A percentile compares a stretch with the other conserved stretches of the same genome.
These are phyloP conservation scores for Arxiozyma bovina DNA, from an alignment of 1,139 yeast species.

Conservation along the genomic window DNA sequence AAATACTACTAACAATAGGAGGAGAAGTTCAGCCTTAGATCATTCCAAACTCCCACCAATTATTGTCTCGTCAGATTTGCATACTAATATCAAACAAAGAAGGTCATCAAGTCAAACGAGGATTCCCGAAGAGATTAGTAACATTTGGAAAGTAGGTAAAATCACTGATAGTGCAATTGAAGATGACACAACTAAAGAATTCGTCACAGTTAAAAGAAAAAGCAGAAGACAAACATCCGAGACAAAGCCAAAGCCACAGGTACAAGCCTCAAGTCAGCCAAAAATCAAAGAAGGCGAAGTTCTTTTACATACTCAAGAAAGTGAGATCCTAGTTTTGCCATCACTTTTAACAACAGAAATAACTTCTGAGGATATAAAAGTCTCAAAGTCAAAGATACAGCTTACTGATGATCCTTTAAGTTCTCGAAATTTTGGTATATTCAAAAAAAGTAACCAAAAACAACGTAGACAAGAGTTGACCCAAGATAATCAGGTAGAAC, in stretches of 20 bases:
- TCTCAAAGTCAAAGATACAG: background rate
- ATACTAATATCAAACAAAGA: background rate
- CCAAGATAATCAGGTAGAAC: background rate
- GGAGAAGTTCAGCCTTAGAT: constrained; percentile 4
- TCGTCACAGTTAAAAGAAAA: constrained; percentile 16
- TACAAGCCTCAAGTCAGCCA: background rate
- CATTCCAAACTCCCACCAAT: background rate
- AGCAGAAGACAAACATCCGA: constrained; percentile 8
- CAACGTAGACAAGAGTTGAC: constrained; percentile 15
- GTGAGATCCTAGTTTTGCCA: constrained; percentile 9
- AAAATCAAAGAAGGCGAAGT: constrained; percentile 5
- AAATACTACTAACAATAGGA: background rate
- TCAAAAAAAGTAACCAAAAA: constrained; percentile 24
- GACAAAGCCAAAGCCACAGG: background rate
- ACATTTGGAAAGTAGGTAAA: background rate
- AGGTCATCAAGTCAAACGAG: background rate
- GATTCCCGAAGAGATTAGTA: background rate
- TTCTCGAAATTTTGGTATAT: constrained; percentile 12
- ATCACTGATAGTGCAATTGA: constrained; percentile 10
- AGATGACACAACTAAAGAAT: constrained; percentile 11
- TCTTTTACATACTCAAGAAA: constrained; percentile 6
- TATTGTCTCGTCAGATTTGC: background rate
- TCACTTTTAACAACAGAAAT: constrained; percentile 12
- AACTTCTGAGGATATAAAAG: background rate
- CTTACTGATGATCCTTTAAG: background rate